Percentiles rank a stretch among this genome's conserved stretches.
phyloP scores from a whole-genome alignment of 768 basidiomycete genomes.

The Naganishia kalamii region DNA sequence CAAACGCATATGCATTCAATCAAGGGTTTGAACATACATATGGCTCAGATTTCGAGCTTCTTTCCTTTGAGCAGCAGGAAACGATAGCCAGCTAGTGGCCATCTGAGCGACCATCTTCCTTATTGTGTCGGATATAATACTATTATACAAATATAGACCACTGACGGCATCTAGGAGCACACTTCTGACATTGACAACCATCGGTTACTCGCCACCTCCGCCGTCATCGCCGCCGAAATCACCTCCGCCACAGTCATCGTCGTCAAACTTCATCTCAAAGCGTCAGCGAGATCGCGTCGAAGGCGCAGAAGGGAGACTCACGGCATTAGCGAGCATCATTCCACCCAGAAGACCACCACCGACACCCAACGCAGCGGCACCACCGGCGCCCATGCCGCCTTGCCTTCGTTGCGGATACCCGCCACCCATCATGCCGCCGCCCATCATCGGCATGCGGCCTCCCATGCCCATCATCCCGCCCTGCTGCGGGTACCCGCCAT shows the following conservation, averaged over 20 bases:
- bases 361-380: constrained; percentile 15
- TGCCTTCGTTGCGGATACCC: background rate
- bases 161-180: too few relatives aligned
- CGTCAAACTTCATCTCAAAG: background rate
- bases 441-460: constrained; percentile 5
- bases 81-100: too few relatives aligned
- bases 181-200: too few relatives aligned
- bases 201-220: constrained; percentile 1
- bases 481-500: background rate
- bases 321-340: constrained; percentile 21
- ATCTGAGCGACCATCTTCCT: too few relatives aligned
- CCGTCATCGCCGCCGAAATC: constrained; percentile 1
- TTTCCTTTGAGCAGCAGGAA: too few relatives aligned
- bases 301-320: background rate
- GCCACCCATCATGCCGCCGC: constrained; percentile 7
- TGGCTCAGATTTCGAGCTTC: too few relatives aligned
- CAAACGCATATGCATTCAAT: too few relatives aligned
- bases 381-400: constrained; percentile 17
- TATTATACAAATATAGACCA: too few relatives aligned
- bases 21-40: too few relatives aligned
- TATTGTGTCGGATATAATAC: too few relatives aligned
- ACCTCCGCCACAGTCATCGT: constrained; percentile 1
- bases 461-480: background rate
- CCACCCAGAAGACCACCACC: constrained; percentile 22
- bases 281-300: background rate